Base-by-base conservation (phyloP, 768 basidiomycete genomes). In the Austroboletus festivus region DNA sequence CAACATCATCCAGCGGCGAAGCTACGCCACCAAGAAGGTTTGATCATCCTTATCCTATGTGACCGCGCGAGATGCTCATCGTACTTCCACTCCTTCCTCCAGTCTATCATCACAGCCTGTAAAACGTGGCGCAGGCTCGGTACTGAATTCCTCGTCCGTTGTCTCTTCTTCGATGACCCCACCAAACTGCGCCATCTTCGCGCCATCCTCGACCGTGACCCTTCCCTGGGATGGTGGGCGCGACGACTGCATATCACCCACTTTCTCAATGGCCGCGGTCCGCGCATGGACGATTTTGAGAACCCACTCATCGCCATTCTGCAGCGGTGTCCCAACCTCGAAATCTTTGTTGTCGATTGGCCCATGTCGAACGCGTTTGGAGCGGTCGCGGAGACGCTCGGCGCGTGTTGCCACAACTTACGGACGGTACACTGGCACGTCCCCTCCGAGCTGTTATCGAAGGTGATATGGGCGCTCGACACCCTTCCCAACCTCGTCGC, bases 41-140 rank as follows among this genome's bases (percentile, higher is more conserved):
- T 20, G 16, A 0, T 33, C 11, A 10, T 7, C 2, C 3, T 37
- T 19, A 8, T 37, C 10, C 35, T 18, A 19, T 6, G 22, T 37
- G 2, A 3, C 5, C n/a, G 40, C 15, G 21, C 30, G 13, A 22
- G 12, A 19, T 26, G 30, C 47, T 46, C 28, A 44, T 31, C 5
- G 4, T 18, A 11, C 34, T 22, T 28, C 42, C 33, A n/a, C n/a
- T n/a, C n/a, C 13, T 38, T 19, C 26, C 22, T 44, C 0, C 44
- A 89, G 85, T 76, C 84, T 1, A 83, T 90, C 46, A 79, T 85
- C 52, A 65, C 75, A 3, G 86, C 86, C 0, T 89, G 85, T 60
- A 77, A 73, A 52, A 72, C 72, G 7, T 89, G 83, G 83, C 75
- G 78, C 24, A 68, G 66, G 38, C 64, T 86, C 4, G 86, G 79